phyloP scores from a whole-genome alignment of 345 rosid genomes.

The Bruguiera parviflora region DNA sequence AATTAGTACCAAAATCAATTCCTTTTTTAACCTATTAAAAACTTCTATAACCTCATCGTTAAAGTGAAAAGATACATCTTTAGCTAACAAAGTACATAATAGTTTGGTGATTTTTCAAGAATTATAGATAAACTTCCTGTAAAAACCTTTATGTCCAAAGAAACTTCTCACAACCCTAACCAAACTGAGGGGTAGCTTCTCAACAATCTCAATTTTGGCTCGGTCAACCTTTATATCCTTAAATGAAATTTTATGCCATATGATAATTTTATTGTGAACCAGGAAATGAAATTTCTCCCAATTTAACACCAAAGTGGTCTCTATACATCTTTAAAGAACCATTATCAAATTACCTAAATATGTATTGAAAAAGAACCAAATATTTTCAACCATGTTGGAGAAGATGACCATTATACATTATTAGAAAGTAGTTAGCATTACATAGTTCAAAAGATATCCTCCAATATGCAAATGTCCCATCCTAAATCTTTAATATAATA shows the following conservation, averaged over 20 bases:
- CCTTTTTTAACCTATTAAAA: too few relatives aligned
- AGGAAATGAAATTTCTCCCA: neutral
- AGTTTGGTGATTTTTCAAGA: neutral
- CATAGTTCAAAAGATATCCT: neutral
- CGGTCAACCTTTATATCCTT: too few relatives aligned
- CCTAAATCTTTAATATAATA: too few relatives aligned
- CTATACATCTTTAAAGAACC: neutral
- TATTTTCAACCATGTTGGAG: neutral
- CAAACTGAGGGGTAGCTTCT: neutral
- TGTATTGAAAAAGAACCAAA: neutral
- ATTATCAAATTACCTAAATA: neutral
- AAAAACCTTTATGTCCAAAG: neutral
- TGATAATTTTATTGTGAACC: neutral
- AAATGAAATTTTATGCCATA: neutral
- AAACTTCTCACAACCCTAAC: neutral
- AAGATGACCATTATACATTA: neutral
- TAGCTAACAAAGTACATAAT: neutral
- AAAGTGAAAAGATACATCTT: neutral
- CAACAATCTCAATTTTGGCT: too few relatives aligned
- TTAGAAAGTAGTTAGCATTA: neutral
- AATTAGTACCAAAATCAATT: too few relatives aligned
- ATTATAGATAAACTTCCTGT: neutral
- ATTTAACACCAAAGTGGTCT: neutral
- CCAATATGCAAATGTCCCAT: neutral
- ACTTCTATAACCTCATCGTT: neutral